Evolutionary conservation across 2,329 filamentous ascomycete genomes (phyloP).

Genomic region (Rugonectria rugulosa): DNA sequence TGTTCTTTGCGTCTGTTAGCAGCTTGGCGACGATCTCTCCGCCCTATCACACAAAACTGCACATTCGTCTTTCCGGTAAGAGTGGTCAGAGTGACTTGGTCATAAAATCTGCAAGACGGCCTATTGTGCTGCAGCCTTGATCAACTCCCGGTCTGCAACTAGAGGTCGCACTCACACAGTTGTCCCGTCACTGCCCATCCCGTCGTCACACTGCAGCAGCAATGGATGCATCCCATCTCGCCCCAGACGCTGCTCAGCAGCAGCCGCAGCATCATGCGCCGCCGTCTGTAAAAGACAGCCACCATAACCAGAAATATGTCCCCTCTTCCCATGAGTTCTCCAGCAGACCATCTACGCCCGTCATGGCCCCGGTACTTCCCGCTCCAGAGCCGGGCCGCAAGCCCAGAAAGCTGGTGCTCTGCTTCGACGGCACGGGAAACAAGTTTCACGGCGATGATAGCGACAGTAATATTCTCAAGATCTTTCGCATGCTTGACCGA

Average conservation of each 20-base stretch:
- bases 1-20: too few species aligned
- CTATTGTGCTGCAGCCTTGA: neutral
- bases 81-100: neutral
- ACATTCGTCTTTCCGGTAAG: neutral
- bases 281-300: slow-evolving; percentile 21
- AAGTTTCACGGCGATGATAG: slow-evolving; percentile 70
- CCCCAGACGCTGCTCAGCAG: slow-evolving; percentile 27
- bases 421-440: slow-evolving; percentile 71
- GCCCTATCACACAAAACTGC: neutral
- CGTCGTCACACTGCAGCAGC: neutral
- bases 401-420: slow-evolving; percentile 61
- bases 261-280: slow-evolving; percentile 7
- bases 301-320: neutral
- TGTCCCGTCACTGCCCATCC: too few species aligned
- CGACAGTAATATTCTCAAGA: slow-evolving; percentile 73
- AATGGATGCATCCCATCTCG: slow-evolving; percentile 37
- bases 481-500: slow-evolving; percentile 74
- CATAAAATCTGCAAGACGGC: neutral
- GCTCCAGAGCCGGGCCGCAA: slow-evolving; percentile 26
- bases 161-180: neutral
- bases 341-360: slow-evolving; percentile 33
- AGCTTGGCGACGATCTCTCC: too few species aligned
- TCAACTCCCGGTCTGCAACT: neutral
- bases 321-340: slow-evolving; percentile 27
- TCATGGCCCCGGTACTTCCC: slow-evolving; percentile 26